Evolutionary conservation across 352 stramenopile species (phyloP), one percentile per base, ranked within the genome.

Genomic region (Globisporangium okanoganense): DNA sequence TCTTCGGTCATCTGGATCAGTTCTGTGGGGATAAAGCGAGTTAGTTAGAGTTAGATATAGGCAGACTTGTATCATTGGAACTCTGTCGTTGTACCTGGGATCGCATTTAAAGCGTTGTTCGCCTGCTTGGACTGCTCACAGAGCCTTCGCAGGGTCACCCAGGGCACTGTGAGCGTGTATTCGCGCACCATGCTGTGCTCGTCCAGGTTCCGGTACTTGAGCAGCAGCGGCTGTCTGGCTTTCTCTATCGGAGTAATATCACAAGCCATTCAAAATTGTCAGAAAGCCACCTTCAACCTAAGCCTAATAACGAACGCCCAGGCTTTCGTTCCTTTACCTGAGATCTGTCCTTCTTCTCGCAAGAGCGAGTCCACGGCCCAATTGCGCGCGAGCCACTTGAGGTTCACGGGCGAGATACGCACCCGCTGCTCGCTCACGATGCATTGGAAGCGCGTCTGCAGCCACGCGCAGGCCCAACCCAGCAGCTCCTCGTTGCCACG

Each of bases 381-480:
- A 44, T 81, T 82, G 22, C 72, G 74, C 24, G 79, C 75, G 38
- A 89, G 67, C 36, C 71, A 66, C 57, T 82, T 79, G 35, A 89
- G 64, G 41, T 87, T 84, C 25, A 70, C 31, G 41, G 77, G 65
- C 43, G 73, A 67, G 22, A 92, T 75, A 45, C 69, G 70, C 58
- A 87, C 68, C n/a, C 70, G 65, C 38, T 76, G 70, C 9, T 69
- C 71, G 47, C 63, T 71, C 35, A 92, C 78, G 7, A 92, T 66
- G 52, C 82, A 90, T 62, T 92, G 82, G 62, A 88, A 92, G 65
- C 75, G 77, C 24, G 70, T 79, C 65, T 92, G 82, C 50, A 92
- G 50, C 82, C 82, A 92, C 16, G 67, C 73, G 50, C 82, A 87
- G 13, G 74, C 62, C 68, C 73, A 81, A 10, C 61, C 57, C 20